Conservation (phyloP, 345 rosid species). For the Streptanthus diversifolius region DNA sequence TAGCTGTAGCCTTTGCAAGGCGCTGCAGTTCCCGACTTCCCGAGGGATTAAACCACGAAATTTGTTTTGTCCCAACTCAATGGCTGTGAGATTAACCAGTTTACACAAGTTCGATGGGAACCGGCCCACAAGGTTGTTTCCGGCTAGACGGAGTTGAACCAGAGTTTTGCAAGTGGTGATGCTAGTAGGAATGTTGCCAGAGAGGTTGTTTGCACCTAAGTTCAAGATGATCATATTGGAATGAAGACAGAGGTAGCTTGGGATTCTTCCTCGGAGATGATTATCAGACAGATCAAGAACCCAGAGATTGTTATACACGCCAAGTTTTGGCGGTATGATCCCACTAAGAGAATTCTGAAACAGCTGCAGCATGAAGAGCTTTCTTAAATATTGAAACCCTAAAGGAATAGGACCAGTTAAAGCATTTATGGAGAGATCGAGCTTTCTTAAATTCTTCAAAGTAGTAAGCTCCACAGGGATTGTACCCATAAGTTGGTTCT, state of each 20-base stretch:
- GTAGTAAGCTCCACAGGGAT: slow-evolving; percentile 70
- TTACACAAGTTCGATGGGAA: slow-evolving; percentile 70
- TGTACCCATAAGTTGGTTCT: slow-evolving; percentile 60
- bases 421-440: slow-evolving; percentile 78
- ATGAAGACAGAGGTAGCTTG: slow-evolving; percentile 57
- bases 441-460: slow-evolving; percentile 61
- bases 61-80: slow-evolving; percentile 67
- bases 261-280: slow-evolving; percentile 59
- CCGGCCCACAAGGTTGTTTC: slow-evolving; percentile 56
- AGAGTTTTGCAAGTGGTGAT: slow-evolving; percentile 57
- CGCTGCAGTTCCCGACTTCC: slow-evolving; percentile 58
- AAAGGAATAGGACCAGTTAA: slow-evolving; percentile 68
- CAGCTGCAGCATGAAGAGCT: slow-evolving; percentile 65
- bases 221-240: slow-evolving; percentile 54
- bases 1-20: slow-evolving; percentile 68
- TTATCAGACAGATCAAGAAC: slow-evolving; percentile 74
- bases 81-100: slow-evolving; percentile 53
- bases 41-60: slow-evolving; percentile 67
- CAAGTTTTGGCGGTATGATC: slow-evolving; percentile 67
- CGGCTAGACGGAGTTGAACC: slow-evolving; percentile 58
- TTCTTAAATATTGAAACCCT: slow-evolving; percentile 63
- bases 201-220: slow-evolving; percentile 64
- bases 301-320: slow-evolving; percentile 66
- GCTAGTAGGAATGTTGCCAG: slow-evolving; percentile 62
- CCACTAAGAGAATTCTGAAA: slow-evolving; percentile 67